A percentile compares a stretch with the other conserved stretches of the same genome.
phyloP scores from a whole-genome alignment of 768 basidiomycete species.

The Termitomyces sp. region DNA sequence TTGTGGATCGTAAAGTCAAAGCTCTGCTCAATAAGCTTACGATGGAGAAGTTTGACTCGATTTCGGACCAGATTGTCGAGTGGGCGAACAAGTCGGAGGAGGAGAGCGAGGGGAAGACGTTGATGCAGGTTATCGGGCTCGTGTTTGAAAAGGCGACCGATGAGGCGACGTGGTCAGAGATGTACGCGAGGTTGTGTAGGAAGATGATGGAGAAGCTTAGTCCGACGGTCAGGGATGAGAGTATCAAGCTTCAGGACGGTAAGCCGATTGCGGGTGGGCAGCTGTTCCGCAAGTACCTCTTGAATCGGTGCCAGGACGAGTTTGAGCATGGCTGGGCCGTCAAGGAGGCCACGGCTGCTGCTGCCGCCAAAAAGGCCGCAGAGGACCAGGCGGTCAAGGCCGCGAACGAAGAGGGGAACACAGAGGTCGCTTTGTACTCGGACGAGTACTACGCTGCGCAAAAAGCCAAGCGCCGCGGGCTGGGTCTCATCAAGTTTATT shows the following conservation, averaged over 20 bases:
- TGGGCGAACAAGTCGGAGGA: conserved; percentile 94
- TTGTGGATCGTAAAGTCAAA: conserved; percentile 93
- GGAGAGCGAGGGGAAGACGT: conserved; percentile 89
- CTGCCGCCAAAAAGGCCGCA: conserved; percentile 79
- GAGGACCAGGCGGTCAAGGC: conserved; percentile 79
- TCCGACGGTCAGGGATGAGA: conserved; percentile 82
- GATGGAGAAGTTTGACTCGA: conserved; percentile 94
- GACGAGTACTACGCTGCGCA: conserved; percentile 96
- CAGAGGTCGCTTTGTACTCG: conserved; percentile 75
- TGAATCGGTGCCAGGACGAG: conserved; percentile 96
- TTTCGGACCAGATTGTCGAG: conserved; percentile 89
- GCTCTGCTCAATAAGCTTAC: conserved; percentile 91
- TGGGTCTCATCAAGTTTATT: conserved; percentile 96
- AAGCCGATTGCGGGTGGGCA: conserved; percentile 90
- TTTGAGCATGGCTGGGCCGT: conserved; percentile 95
- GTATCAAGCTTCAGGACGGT: conserved; percentile 74
- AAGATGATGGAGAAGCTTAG: conserved; percentile 96
- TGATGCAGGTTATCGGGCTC: conserved; percentile 93
- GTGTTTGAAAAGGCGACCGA: conserved; percentile 98
- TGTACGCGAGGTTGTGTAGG: conserved; percentile 93
- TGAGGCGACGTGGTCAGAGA: conserved; percentile 92
- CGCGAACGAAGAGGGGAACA: conserved; percentile 52
- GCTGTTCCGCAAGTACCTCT: conserved; percentile 93
- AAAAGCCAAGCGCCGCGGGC: conserved; percentile 95
- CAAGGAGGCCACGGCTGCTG: conserved; percentile 81